Evolutionary conservation across 2,329 filamentous ascomycete genomes (phyloP), one percentile per base, ranked within the genome.

Genomic region (Cadophora sp.): DNA sequence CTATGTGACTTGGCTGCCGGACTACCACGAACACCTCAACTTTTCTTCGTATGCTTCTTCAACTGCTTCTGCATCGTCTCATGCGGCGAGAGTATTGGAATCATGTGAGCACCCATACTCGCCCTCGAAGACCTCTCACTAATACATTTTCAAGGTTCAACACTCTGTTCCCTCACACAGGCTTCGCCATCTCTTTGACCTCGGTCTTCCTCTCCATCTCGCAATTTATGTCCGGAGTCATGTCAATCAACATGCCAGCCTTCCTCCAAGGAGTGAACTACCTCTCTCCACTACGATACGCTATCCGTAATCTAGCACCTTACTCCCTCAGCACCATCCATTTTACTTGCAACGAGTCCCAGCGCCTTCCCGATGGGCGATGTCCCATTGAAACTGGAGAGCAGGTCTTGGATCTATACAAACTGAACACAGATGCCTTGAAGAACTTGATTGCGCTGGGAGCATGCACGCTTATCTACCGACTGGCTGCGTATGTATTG

Each of bases 141-240:
- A 62, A 39, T 20, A 41, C 27, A 55, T 5, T 2, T 5, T 20
- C 33, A 65, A 22, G 76, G 80, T 94, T 94, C 81, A 93, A 93
- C 79, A 93, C 91, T 0, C 79, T 94, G 9, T 91, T 93, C 76
- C 80, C 81, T 8, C 91, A 94, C 74, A 91, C 90, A 0, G 91
- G 91, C 1, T 94, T 94, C 76, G 90, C 91, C 0, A 87, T 94
- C 66, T 93, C 92, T 72, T 79, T 92, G 65, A 92, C 90, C 70
- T 88, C 85, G 0, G 84, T 92, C 50, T 82, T 94, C 20, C 81
- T 94, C 3, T 89, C 87, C 0, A 85, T 94, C 8, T 88, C 90
- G 0, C 89, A 90, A 72, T 85, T 88, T 74, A 91, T 94, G 84
- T 85, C 86, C 0, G 91, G 91, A 0, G 82, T 93, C 41, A 84